Evolutionary conservation across 2,329 filamentous ascomycete genomes (phyloP).

Genomic region (Myotisia sp.): DNA sequence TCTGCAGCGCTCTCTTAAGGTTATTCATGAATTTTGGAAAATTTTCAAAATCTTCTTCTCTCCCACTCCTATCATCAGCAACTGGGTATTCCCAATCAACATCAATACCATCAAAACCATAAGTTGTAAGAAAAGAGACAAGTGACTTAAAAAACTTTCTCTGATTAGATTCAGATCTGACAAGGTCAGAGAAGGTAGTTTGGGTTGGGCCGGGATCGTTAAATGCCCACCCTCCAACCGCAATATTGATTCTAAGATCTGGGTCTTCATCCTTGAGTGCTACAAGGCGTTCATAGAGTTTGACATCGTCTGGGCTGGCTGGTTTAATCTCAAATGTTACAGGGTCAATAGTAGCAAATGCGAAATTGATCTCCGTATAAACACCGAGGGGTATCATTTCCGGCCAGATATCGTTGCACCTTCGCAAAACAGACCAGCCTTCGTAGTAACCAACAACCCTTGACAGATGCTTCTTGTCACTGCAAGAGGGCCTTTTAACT

Average conservation of each 20-base stretch:
- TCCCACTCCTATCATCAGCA: slow-evolving; percentile 27
- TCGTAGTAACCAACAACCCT: slow-evolving; percentile 26
- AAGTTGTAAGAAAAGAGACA: slow-evolving; percentile 27
- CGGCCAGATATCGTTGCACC: slow-evolving; percentile 14
- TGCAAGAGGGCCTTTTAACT: not conserved
- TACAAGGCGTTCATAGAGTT: slow-evolving; percentile 17
- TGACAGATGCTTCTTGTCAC: not conserved
- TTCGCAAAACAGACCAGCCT: slow-evolving; percentile 14
- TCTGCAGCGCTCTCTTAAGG: slow-evolving; percentile 9
- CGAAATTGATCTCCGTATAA: slow-evolving; percentile 20
- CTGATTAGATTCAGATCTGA: slow-evolving; percentile 10
- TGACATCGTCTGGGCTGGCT: slow-evolving; percentile 23
- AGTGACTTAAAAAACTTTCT: slow-evolving; percentile 26
- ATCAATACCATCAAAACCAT: slow-evolving; percentile 34
- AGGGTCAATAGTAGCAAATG: slow-evolving; percentile 31
- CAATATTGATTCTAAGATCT: slow-evolving; percentile 22
- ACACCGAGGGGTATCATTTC: slow-evolving; percentile 10
- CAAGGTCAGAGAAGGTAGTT: slow-evolving; percentile 15
- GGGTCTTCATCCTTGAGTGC: slow-evolving; percentile 20
- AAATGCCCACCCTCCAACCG: slow-evolving; percentile 31
- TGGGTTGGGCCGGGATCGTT: slow-evolving; percentile 20
- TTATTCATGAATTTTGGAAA: slow-evolving; percentile 16
- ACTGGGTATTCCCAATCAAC: slow-evolving; percentile 34
- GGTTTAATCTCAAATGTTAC: slow-evolving; percentile 21
- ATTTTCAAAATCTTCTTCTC: slow-evolving; percentile 23